These are phyloP conservation scores for Gnaphalium uliginosum DNA, from an alignment of 129 eudicot genomes.

Conservation along the genomic window DNA sequence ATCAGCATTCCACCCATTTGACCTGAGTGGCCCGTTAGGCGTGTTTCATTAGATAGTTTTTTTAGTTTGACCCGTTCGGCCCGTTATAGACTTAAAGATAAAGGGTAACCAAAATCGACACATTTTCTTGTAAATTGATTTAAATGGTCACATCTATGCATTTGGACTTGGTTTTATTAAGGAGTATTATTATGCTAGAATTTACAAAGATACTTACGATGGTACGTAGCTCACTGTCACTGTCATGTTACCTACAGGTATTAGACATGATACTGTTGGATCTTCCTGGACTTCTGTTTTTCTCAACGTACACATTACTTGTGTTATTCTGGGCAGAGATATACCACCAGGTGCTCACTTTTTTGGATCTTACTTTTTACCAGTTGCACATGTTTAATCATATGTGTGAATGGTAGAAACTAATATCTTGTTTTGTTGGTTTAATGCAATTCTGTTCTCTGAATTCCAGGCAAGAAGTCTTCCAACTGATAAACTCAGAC, in stretches of 20 bases:
- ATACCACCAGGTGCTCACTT: conserved; percentile 67
- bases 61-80: neutral
- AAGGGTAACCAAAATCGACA: neutral
- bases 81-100: neutral
- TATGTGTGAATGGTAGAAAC: neutral
- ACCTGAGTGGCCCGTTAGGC: neutral
- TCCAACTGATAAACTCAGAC: conserved; percentile 60
- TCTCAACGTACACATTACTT: conserved; percentile 79
- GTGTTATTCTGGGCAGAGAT: conserved; percentile 96
- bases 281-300: conserved; percentile 76
- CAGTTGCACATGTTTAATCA: neutral
- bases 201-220: neutral
- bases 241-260: conserved; percentile 43
- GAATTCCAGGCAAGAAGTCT: conserved; percentile 70
- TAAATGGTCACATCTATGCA: neutral
- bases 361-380: neutral
- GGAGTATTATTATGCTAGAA: neutral
- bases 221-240: neutral
- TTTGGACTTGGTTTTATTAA: neutral
- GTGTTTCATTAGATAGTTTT: neutral
- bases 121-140: neutral
- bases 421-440: neutral
- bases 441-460: conserved; percentile 17
- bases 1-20: neutral
- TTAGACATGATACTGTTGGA: conserved; percentile 60